Conservation (phyloP, 352 stramenopile species). For the Globisporangium paddicum region DNA sequence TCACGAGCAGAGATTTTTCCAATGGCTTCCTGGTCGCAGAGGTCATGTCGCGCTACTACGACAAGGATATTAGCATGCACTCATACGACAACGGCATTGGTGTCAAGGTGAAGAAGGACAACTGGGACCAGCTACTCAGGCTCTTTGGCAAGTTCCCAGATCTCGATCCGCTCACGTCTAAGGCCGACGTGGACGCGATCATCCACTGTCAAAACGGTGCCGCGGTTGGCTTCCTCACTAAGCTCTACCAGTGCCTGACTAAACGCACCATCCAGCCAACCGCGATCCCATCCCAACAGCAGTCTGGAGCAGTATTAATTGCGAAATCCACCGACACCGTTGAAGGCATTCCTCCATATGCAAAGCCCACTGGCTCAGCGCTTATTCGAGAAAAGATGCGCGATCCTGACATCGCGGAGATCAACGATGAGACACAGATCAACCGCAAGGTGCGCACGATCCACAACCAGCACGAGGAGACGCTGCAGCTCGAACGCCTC, state of each 20-base stretch:
- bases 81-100: slow-evolving; percentile 92
- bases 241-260: slow-evolving; percentile 89
- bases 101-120: slow-evolving; percentile 89
- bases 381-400: slow-evolving; percentile 87
- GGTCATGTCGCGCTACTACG: slow-evolving; percentile 91
- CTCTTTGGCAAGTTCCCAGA: slow-evolving; percentile 77
- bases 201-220: slow-evolving; percentile 90
- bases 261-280: slow-evolving; percentile 82
- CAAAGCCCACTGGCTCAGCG: slow-evolving; percentile 74
- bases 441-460: slow-evolving; percentile 54
- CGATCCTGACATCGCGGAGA: slow-evolving; percentile 63
- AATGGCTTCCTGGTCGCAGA: slow-evolving; percentile 91
- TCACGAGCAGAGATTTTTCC: slow-evolving; percentile 65
- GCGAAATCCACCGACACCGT: slow-evolving; percentile 21
- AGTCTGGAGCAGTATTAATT: slow-evolving; percentile 14
- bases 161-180: slow-evolving; percentile 49
- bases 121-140: slow-evolving; percentile 86
- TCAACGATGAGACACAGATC: slow-evolving; percentile 61
- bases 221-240: slow-evolving; percentile 78
- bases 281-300: background rate
- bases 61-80: slow-evolving; percentile 92
- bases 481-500: slow-evolving; percentile 77
- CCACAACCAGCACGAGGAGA: slow-evolving; percentile 72
- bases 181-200: slow-evolving; percentile 71
- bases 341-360: slow-evolving; percentile 72